A percentile compares a stretch with the other conserved stretches of the same genome.
phyloP scores from a whole-genome alignment of 352 stramenopile species.

The Globisporangium cystogenes region DNA sequence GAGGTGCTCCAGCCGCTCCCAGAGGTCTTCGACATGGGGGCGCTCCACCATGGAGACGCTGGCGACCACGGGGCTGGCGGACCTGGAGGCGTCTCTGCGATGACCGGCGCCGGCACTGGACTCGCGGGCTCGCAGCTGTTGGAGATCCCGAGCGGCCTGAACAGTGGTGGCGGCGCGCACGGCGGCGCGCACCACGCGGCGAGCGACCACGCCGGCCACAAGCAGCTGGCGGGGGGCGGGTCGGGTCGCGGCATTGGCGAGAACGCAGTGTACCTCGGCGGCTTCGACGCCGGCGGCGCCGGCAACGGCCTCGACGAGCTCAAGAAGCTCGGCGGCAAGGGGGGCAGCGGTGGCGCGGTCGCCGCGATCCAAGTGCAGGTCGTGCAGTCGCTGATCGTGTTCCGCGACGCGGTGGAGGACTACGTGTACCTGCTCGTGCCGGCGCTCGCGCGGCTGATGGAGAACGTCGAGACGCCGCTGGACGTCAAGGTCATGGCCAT shows the following conservation, averaged over 20 bases:
- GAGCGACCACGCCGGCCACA: neutral
- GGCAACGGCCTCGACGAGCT: slow-evolving; percentile 14
- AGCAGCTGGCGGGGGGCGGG: neutral
- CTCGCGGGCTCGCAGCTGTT: slow-evolving; percentile 3
- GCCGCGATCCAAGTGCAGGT: slow-evolving; percentile 72
- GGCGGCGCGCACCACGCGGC: slow-evolving; percentile 12
- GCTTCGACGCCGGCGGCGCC: neutral
- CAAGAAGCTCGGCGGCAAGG: slow-evolving; percentile 15
- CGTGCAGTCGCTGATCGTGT: slow-evolving; percentile 87
- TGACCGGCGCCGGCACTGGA: slow-evolving; percentile 1
- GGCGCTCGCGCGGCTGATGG: slow-evolving; percentile 90
- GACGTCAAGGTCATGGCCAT: slow-evolving; percentile 74
- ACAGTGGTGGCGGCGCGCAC: neutral
- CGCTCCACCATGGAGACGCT: slow-evolving; percentile 19
- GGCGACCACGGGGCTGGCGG: slow-evolving; percentile 17
- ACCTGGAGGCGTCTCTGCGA: neutral
- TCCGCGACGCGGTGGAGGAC: slow-evolving; percentile 89
- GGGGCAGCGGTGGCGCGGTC: slow-evolving; percentile 16
- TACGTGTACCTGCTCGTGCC: slow-evolving; percentile 95
- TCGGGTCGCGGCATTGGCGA: neutral
- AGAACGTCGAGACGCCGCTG: slow-evolving; percentile 84
- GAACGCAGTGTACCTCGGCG: neutral
- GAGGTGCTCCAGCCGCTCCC: slow-evolving; percentile 80
- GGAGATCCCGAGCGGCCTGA: slow-evolving; percentile 1
- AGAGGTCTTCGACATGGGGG: slow-evolving; percentile 57